These are phyloP conservation scores for Tillandsia fasciculata DNA, from an alignment of 176 grass and related monocot species.

Conservation along the genomic window DNA sequence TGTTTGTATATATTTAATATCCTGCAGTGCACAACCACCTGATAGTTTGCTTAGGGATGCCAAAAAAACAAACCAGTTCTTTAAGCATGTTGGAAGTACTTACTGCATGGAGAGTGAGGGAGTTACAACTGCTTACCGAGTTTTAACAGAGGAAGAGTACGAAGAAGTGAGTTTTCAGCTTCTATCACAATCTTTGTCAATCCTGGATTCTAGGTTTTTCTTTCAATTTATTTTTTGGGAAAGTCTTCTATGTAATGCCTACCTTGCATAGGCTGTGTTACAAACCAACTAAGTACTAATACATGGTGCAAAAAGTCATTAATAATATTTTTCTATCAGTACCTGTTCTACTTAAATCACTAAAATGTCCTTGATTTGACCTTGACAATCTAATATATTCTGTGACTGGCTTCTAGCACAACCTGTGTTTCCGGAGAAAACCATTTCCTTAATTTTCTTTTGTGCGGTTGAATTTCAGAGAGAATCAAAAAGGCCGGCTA, in stretches of 20 bases:
- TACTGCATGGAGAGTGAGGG: not conserved
- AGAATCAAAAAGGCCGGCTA: constrained; percentile 54
- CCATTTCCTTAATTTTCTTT: not conserved
- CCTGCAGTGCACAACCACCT: constrained; percentile 72
- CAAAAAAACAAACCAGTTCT: constrained; percentile 68
- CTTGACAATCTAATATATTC: too few relatives aligned
- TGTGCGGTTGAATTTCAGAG: constrained; percentile 29
- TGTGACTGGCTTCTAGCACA: too few relatives aligned
- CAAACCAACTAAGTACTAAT: too few relatives aligned
- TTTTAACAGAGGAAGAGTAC: constrained; percentile 72
- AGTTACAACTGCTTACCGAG: constrained; percentile 45
- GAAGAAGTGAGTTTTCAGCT: constrained; percentile 58
- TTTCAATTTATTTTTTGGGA: not conserved
- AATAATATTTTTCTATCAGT: too few relatives aligned
- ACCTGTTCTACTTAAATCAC: too few relatives aligned
- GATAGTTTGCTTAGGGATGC: constrained; percentile 79
- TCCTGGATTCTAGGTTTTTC: not conserved
- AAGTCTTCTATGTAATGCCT: too few relatives aligned
- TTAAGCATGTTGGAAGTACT: constrained; percentile 52
- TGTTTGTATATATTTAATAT: constrained; percentile 17
- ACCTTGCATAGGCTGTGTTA: too few relatives aligned
- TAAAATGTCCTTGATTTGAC: too few relatives aligned
- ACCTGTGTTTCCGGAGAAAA: too few relatives aligned
- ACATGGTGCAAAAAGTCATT: too few relatives aligned
- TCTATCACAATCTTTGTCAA: not conserved